Base-by-base conservation (phyloP, 352 stramenopile species). In the Phytopythium cucurbitacearum region DNA sequence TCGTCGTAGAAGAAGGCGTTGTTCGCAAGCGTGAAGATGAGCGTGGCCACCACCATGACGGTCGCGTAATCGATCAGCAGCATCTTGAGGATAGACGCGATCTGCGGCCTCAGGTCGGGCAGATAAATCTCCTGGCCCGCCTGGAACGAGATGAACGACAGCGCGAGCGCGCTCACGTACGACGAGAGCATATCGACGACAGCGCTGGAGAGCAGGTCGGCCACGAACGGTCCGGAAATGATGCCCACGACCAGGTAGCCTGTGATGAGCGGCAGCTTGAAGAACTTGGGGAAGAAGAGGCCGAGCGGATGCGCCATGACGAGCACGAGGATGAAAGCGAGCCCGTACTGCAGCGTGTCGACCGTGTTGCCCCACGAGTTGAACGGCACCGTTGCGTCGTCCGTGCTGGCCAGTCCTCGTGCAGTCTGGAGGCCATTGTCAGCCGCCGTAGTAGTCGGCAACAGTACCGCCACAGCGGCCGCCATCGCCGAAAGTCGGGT, bases 111-210 rank as follows among this genome's bases (percentile, higher is more conserved):
- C 9, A 87, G 60, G 42, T 87, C 76, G 8, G 76, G 76, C 8
- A 81, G 48, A 15, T 85, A 87, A 46, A 87, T 82, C 57, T 87
- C 76, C 43, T 87, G 76, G 3, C 76, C 76, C 4, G 76, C 76
- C 45, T 87, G 76, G 68, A 85, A 83, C 49, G 76, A 84, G 53
- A 87, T 87, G 64, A 87, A 87, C 40, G 71, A 80, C 28, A 87
- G 60, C 41, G 76, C 73, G 46, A 85, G 68, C 35, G 73, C 73
- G 55, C 79, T 87, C 45, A 87, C 67, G 48, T 69, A 79, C 16
- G 64, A 62, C 21, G 68, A 44, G 48, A 87, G 67, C 63, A 83
- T 71, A 13, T 65, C 47, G 35, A 85, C 69, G 46, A 67, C 56
- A 34, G 62, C 56, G 16, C 59, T 64, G 40, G 68, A 69, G 43